Base-by-base conservation (phyloP, 2,329 filamentous ascomycete species). In the Graphiopsis chlorocephala region DNA sequence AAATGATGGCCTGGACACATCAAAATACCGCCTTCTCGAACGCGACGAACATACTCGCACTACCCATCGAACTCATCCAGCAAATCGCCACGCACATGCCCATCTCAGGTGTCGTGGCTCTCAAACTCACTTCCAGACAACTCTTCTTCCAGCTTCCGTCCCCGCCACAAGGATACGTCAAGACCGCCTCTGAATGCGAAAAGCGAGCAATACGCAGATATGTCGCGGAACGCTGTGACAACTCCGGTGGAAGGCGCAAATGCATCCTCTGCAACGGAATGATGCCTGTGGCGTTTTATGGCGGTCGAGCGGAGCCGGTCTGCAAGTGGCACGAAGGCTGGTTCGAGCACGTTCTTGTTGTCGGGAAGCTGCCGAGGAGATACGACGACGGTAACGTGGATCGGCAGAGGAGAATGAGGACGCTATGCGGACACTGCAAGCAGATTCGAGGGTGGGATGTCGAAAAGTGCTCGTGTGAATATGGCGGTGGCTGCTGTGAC, bases 11-110 rank as follows among this genome's bases (percentile, higher is more conserved):
- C 26, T 26, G 50, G n/a, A 53, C 50, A 53, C 50, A 53, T 50
- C 23, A 26, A 25, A 17, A 50, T 50, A 17, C 50, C 50, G 10
- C 14, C 28, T 35, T 38, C 26, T 20, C 28, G 6, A 14, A n/a
- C 14, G 50, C 48, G 11, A 42, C 25, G 12, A 26, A 33, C 33
- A 59, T 72, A n/a, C 55, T 61, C 2, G 55, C 65, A 35, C 75
- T 81, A 10, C 80, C 79, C 25, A 68, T 76, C 62, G 75, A 78
- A 50, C 62, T 76, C n/a, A 68, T 75, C 47, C 68, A 70, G 35
- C 63, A 70, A 25, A 73, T 81, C 52, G 66, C 71, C 48, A 69
- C 75, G 29, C 66, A 75, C 65, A 74, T 82, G 10, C 71, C 76
- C 6, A 69, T 70, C 0, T 77, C 79, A 47, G 74, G 71, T 28